These are phyloP conservation scores for Arxiozyma slooffiae DNA, from an alignment of 1,139 yeast species.

Conservation along the genomic window DNA sequence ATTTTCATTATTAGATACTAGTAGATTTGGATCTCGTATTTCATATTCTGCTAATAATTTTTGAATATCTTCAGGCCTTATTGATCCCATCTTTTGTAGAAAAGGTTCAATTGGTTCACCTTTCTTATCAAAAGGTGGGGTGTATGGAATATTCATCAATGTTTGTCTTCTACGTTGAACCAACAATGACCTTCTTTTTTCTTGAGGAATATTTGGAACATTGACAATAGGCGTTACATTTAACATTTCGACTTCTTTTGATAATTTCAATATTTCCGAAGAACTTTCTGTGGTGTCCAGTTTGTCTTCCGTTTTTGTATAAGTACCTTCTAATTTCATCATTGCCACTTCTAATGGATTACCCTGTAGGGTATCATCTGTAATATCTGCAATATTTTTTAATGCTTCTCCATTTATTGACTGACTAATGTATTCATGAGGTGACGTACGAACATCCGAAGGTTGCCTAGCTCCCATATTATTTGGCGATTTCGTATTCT, in stretches of 20 bases:
- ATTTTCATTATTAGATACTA: conserved; percentile 24
- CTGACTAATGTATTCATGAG: background rate
- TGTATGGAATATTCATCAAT: conserved; percentile 24
- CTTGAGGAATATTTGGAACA: conserved; percentile 13
- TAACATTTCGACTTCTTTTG: conserved; percentile 28
- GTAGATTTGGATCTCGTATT: conserved; percentile 21
- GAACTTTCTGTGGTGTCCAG: conserved; percentile 6
- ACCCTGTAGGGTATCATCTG: conserved; percentile 60
- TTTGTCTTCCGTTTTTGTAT: conserved; percentile 8
- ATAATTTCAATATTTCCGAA: conserved; percentile 17
- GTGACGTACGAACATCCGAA: background rate
- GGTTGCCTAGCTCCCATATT: conserved; percentile 8
- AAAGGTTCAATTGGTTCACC: background rate
- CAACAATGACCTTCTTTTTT: conserved; percentile 28
- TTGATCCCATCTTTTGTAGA: background rate
- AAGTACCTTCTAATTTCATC: conserved; percentile 65
- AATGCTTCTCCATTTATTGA: conserved; percentile 33
- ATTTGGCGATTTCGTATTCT: background rate
- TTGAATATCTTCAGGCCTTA: conserved; percentile 17
- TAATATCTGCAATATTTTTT: conserved; percentile 66
- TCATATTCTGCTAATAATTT: conserved; percentile 20
- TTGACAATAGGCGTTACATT: conserved; percentile 19
- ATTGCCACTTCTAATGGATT: conserved; percentile 72
- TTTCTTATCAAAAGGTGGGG: conserved; percentile 5
- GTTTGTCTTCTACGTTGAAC: conserved; percentile 35